Conservation (phyloP, 2,329 filamentous ascomycete genomes). For the Lachnellula occidentalis region DNA sequence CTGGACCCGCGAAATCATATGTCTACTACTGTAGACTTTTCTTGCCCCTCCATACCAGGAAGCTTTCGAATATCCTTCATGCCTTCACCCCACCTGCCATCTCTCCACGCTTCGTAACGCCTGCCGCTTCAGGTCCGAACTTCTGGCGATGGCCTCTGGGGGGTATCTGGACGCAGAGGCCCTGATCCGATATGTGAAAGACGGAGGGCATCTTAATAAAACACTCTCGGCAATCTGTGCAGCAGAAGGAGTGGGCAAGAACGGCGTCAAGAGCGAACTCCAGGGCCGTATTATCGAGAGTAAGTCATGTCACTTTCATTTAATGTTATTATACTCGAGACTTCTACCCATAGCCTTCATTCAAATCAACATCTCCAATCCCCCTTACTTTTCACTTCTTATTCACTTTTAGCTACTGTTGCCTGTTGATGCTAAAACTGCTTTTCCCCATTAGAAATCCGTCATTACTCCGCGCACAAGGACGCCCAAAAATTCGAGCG, state of each 20-base stretch:
- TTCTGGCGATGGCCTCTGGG: slow-evolving; percentile 30
- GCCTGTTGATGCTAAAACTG: not conserved
- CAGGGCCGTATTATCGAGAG: slow-evolving; percentile 72
- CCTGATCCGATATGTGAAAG: slow-evolving; percentile 23
- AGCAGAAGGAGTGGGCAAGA: slow-evolving; percentile 67
- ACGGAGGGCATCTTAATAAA: slow-evolving; percentile 26
- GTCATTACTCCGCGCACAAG: slow-evolving; percentile 16
- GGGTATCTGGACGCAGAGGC: slow-evolving; percentile 28
- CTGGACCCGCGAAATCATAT: not conserved
- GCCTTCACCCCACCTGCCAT: slow-evolving; percentile 4
- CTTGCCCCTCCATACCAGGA: not conserved
- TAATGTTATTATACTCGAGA: slow-evolving; percentile 11
- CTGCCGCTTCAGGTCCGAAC: not conserved
- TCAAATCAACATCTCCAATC: not conserved
- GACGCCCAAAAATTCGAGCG: slow-evolving; percentile 23
- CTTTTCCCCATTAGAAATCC: slow-evolving; percentile 16
- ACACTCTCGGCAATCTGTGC: slow-evolving; percentile 50
- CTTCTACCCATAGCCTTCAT: not conserved
- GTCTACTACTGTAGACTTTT: not conserved
- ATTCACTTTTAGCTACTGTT: not conserved
- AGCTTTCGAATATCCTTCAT: slow-evolving; percentile 7
- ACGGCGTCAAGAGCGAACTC: slow-evolving; percentile 78
- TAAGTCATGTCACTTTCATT: slow-evolving; percentile 44
- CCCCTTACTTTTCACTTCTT: not conserved
- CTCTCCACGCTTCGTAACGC: slow-evolving; percentile 1